phyloP scores from a whole-genome alignment of 164 flowering plant species.

The Kalanchoe fedtschenkoi region DNA sequence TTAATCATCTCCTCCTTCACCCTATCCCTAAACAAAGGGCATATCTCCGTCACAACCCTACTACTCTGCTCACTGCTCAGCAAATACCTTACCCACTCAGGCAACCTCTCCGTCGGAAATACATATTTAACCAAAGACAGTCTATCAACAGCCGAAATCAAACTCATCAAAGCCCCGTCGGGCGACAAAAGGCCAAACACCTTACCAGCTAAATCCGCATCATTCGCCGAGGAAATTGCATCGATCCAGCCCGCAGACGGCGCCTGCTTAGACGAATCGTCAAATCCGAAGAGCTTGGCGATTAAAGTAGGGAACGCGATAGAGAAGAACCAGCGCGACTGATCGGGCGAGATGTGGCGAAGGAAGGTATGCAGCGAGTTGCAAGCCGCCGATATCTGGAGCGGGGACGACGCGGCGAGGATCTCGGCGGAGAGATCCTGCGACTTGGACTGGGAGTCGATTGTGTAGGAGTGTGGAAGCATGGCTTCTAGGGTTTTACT shows the following conservation, averaged over 20 bases:
- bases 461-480: conserved; percentile 33
- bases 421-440: conserved; percentile 48
- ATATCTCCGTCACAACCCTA: conserved; percentile 36
- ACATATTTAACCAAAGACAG: conserved; percentile 56
- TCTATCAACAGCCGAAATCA: conserved; percentile 52
- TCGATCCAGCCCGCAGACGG: conserved; percentile 51
- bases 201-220: conserved; percentile 26
- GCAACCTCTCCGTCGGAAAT: conserved; percentile 70
- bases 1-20: conserved; percentile 34
- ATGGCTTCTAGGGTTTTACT: background rate
- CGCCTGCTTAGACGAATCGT: conserved; percentile 22
- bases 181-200: conserved; percentile 60
- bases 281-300: conserved; percentile 66
- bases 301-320: conserved; percentile 65
- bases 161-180: conserved; percentile 35
- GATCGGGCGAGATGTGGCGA: conserved; percentile 51
- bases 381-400: conserved; percentile 44
- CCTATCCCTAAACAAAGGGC: conserved; percentile 48
- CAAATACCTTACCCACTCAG: conserved; percentile 62
- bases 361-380: conserved; percentile 54
- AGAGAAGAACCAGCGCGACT: conserved; percentile 66
- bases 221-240: conserved; percentile 22
- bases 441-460: conserved; percentile 54
- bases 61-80: conserved; percentile 32
- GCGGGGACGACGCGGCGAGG: conserved; percentile 39